Evolutionary conservation across 129 eudicot species (phyloP).

Genomic region (Arctium lappa): DNA sequence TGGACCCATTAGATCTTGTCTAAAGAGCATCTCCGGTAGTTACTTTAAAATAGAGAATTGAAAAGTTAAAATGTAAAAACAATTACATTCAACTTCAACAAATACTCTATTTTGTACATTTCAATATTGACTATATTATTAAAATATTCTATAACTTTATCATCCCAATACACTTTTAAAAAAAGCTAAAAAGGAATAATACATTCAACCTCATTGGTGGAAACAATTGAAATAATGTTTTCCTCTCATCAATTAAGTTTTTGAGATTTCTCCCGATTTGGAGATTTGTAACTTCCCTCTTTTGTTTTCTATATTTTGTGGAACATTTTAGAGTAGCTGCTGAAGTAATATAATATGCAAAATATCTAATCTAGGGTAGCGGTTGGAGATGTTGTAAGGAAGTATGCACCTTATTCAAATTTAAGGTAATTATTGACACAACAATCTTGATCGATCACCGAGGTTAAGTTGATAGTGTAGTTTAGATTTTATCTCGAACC

Average conservation of each 20-base stretch:
- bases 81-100: too few relatives aligned
- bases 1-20: neutral
- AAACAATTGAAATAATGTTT: too few relatives aligned
- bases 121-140: too few relatives aligned
- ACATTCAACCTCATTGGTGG: neutral
- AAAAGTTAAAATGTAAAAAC: too few relatives aligned
- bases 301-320: neutral
- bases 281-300: neutral
- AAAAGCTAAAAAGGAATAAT: too few relatives aligned
- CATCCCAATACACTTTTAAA: too few relatives aligned
- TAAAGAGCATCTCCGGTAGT: neutral
- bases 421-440: neutral
- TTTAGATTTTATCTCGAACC: neutral
- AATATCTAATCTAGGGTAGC: neutral
- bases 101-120: too few relatives aligned
- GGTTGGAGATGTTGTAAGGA: neutral
- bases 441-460: neutral
- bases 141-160: too few relatives aligned
- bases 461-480: neutral
- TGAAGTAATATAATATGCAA: too few relatives aligned
- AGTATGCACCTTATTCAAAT: neutral
- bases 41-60: neutral
- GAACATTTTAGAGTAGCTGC: neutral
- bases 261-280: too few relatives aligned
- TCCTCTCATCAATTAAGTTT: too few relatives aligned